Evolutionary conservation across 345 rosid species (phyloP).

Genomic region (Nephelium lappaceum): DNA sequence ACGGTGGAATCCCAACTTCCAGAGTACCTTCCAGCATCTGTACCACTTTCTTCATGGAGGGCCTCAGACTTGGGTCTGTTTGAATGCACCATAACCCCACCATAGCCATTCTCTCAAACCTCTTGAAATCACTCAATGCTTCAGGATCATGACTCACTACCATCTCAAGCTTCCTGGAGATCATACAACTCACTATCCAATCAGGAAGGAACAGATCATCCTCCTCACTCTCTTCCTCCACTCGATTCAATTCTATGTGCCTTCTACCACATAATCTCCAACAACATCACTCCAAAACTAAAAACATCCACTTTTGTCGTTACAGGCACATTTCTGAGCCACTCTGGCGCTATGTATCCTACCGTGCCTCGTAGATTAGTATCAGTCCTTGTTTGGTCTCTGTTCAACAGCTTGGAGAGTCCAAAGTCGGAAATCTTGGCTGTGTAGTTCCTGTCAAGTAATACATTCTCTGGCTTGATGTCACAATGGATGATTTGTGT

Average conservation of each 20-base stretch:
- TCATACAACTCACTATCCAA: slow-evolving; percentile 28
- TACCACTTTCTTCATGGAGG: slow-evolving; percentile 32
- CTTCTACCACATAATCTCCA: slow-evolving; percentile 41
- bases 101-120: slow-evolving; percentile 41
- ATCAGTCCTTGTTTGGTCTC: slow-evolving; percentile 37
- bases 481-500: slow-evolving; percentile 37
- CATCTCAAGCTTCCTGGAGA: slow-evolving; percentile 23
- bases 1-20: slow-evolving; percentile 35
- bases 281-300: slow-evolving; percentile 32
- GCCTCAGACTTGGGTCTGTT: slow-evolving; percentile 31
- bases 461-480: slow-evolving; percentile 40
- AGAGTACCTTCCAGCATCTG: slow-evolving; percentile 37
- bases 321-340: slow-evolving; percentile 31
- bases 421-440: slow-evolving; percentile 39
- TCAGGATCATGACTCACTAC: slow-evolving; percentile 29
- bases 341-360: slow-evolving; percentile 43
- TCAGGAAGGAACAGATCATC: slow-evolving; percentile 26
- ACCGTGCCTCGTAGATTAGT: slow-evolving; percentile 34
- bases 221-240: slow-evolving; percentile 39
- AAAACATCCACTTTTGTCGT: slow-evolving; percentile 38
- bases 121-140: slow-evolving; percentile 27
- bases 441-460: slow-evolving; percentile 29
- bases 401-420: slow-evolving; percentile 35
- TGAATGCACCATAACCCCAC: slow-evolving; percentile 44
- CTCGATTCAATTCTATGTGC: slow-evolving; percentile 32